A percentile compares a stretch with the other conserved stretches of the same genome.
Conservation (phyloP, 2,329 filamentous ascomycete species). For the Tolypocladium tropicale region DNA sequence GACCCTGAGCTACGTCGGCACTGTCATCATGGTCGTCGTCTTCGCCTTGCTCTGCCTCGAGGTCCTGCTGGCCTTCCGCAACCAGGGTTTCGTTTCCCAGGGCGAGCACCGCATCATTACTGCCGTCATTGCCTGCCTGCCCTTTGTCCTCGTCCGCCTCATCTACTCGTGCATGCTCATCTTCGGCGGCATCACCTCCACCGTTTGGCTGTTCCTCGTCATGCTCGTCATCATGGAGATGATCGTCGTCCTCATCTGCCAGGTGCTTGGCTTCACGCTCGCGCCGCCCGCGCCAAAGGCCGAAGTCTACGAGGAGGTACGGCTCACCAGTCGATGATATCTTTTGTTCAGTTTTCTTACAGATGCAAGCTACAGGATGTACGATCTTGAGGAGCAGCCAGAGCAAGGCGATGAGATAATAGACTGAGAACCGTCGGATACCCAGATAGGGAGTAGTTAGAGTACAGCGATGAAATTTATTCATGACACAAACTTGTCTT, state of each 20-base stretch:
- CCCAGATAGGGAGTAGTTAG: no score
- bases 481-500: no score
- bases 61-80: constrained; percentile 25
- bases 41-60: constrained; percentile 29
- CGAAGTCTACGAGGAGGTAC: background rate
- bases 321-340: background rate
- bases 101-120: constrained; percentile 47
- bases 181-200: constrained; percentile 12
- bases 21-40: constrained; percentile 21
- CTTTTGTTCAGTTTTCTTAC: background rate
- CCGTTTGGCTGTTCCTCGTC: constrained; percentile 19
- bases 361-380: background rate
- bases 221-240: constrained; percentile 23
- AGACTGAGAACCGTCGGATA: no score
- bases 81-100: constrained; percentile 28
- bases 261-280: constrained; percentile 19
- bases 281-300: constrained; percentile 1
- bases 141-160: constrained; percentile 22
- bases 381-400: background rate
- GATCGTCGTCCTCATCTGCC: constrained; percentile 18
- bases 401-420: no score
- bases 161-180: constrained; percentile 18
- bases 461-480: background rate
- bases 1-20: constrained; percentile 15
- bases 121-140: constrained; percentile 20